Base-by-base conservation (phyloP, 805 yeast genomes). In the Wickerhamomyces canadensis region DNA sequence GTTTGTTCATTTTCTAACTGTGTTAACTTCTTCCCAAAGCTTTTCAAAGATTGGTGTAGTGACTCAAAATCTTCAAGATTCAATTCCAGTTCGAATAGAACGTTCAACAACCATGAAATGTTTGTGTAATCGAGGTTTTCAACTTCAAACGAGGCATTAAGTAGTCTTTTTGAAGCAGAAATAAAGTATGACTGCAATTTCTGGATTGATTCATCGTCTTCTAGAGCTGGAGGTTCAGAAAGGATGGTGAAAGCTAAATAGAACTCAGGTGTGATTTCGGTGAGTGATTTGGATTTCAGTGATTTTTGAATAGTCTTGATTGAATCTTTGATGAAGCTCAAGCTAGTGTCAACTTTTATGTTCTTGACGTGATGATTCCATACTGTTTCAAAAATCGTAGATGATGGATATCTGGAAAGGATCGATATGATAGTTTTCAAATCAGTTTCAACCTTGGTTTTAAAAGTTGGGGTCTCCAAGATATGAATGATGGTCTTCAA, bases 391-490 rank as follows among this genome's bases (percentile, higher is more conserved):
- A 68, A 61, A 5, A 75, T 52, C 2, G 39, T 11, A 12, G 50
- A 44, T 0, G 45, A 42, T 2, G 43, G 43, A 3, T 39, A 44
- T 1, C 43, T n/a, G 1, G 40, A 34, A 6, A 59, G 37, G 6
- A 61, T 19, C 5, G 33, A 35, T 6, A 54, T 43, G 4, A 66
- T 36, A 0, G 36, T 33, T 2, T 48, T 33, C 22, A 65, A 47
- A 31, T 73, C 63, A 1, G 59, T 52, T 52, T 81, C 89, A 11
- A 80, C 45, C 1, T 49, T 46, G 0, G 85, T 70, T 47, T 62
- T 74, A 49, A 67, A 73, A 0, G 83, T 72, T 6, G 85, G 84
- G 9, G 69, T 63, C 9, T 53, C 48, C 21, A 78, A 52, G 11
- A 78, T 45, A 38, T 68, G 70, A 4, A 44, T 19, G n/a, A 78